phyloP scores from a whole-genome alignment of 225 moss, liverwort and hornwort genomes.

The Thuidium tamariscinum region DNA sequence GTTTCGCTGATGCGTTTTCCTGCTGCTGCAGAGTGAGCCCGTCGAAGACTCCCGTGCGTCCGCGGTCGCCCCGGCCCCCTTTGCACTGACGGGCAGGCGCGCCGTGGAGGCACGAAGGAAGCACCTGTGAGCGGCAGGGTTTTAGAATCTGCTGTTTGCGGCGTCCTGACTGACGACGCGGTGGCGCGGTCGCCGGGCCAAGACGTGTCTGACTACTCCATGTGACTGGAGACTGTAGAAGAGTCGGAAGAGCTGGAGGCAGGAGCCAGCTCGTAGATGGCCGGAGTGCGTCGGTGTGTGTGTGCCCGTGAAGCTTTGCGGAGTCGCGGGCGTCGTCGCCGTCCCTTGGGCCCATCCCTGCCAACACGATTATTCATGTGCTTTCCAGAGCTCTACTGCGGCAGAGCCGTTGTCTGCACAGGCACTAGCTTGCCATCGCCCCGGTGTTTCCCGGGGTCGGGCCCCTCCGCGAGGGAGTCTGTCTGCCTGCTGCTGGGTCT shows the following conservation, averaged over 20 bases:
- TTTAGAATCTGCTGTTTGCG: background rate
- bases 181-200: background rate
- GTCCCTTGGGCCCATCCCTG: slow-evolving; percentile 3
- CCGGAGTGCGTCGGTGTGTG: background rate
- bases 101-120: background rate
- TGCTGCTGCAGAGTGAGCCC: slow-evolving; percentile 70
- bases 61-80: slow-evolving; percentile 79
- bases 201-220: background rate
- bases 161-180: background rate
- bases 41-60: slow-evolving; percentile 98
- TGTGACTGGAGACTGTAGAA: background rate
- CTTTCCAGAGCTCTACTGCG: slow-evolving; percentile 37
- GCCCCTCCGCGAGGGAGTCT: background rate
- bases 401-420: slow-evolving; percentile 3
- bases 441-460: background rate
- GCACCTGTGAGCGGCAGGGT: background rate
- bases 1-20: background rate
- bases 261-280: slow-evolving; percentile 25
- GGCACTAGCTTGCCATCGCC: background rate
- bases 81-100: slow-evolving; percentile 36
- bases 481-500: background rate
- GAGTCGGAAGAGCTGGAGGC: slow-evolving; percentile 29
- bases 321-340: background rate
- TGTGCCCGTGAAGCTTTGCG: background rate
- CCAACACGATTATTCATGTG: slow-evolving; percentile 30